Evolutionary conservation across 768 basidiomycete genomes (phyloP), one percentile per base, ranked within the genome.

Genomic region (Collybiopsis luxurians): DNA sequence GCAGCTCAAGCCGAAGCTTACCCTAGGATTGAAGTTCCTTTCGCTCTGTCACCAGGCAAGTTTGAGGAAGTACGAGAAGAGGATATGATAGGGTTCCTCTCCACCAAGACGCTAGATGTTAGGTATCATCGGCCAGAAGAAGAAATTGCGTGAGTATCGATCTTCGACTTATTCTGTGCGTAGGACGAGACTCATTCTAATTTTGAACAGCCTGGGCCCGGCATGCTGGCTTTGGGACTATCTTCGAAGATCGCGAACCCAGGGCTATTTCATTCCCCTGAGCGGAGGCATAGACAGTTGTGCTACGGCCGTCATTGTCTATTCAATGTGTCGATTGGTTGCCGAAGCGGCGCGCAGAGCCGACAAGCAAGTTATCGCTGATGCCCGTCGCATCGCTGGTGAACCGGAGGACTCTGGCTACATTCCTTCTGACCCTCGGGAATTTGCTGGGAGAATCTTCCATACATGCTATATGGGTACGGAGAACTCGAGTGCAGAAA

Each of bases 221-320:
- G 97, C 96, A 15, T 98, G 97, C 67, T 99, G 97, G 97, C 78
- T 99, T n/a, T 99, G 97, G 97, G 97, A 99, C 68, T 99, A 98
- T 66, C 84, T 99, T 28, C 82, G 97, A 36, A 85, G 97, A 43
- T 98, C 96, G 4, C 79, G 92, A 9, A 93, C 89, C 0, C 91
- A 94, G 61, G 97, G 97, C 2, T 98, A 95, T 73, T 98, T 98
- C 65, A 73, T 98, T n/a, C 54, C 54, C n/a, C 54, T 47, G 44
- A 55, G 45, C n/a, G 54, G 50, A 26, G 97, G 97, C 15, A 93
- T 99, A 55, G 97, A 99, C 69, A 95, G 92, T 63, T 99, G 97
- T 65, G 94, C 97, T 1, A 99, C 97, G 2, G 90, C 97, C 1
- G 85, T 92, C 44, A 98, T 99, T 61, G 92, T 97, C 1, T 92